phyloP scores from a whole-genome alignment of 192 early-diverging fungal genomes.

The Umbelopsis ramanniana region DNA sequence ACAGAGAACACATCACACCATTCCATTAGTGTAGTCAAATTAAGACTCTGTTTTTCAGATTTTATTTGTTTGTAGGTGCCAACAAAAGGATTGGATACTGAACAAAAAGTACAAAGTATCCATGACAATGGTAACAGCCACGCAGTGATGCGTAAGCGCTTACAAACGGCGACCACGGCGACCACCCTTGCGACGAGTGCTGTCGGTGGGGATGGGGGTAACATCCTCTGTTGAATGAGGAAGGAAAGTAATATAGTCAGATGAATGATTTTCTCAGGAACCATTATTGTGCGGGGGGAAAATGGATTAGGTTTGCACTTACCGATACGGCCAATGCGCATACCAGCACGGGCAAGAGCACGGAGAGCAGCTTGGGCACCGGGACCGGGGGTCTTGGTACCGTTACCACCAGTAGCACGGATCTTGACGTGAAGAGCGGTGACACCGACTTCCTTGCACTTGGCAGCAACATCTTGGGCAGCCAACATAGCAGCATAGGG shows the following conservation, averaged over 20 bases:
- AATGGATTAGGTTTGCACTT: constrained; percentile 27
- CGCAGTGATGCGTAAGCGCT: constrained; percentile 28
- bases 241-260: constrained; percentile 32
- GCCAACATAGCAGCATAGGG: constrained; percentile 99
- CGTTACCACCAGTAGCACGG: constrained; percentile 99
- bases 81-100: constrained; percentile 12
- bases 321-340: constrained; percentile 99
- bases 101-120: background rate
- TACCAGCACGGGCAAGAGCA: constrained; percentile 97
- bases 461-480: constrained; percentile 96
- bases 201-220: constrained; percentile 98
- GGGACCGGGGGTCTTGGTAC: constrained; percentile 96
- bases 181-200: constrained; percentile 99
- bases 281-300: background rate
- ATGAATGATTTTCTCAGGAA: constrained; percentile 4
- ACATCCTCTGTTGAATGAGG: constrained; percentile 76
- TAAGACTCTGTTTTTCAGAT: background rate
- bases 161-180: constrained; percentile 99
- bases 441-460: constrained; percentile 99
- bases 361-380: constrained; percentile 98
- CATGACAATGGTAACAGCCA: background rate
- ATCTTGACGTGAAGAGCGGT: constrained; percentile 99
- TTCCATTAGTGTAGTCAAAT: background rate
- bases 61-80: constrained; percentile 14
- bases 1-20: too few species aligned